phyloP scores from a whole-genome alignment of 164 flowering plant genomes.

The Tetracentron sinense region DNA sequence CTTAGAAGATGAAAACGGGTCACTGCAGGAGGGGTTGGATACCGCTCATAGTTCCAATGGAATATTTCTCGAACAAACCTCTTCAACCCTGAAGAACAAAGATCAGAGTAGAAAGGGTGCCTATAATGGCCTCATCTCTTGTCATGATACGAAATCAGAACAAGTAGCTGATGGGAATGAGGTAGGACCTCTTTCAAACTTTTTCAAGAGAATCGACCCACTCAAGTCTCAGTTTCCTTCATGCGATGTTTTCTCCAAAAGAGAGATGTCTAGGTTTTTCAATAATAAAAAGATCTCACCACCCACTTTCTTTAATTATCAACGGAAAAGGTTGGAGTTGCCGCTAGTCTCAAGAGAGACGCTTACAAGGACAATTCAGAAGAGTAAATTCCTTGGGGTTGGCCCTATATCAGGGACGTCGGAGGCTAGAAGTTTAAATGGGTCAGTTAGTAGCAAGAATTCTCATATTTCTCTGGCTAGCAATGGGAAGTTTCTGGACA shows the following conservation, averaged over 20 bases:
- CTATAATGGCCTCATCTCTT: constrained; percentile 16
- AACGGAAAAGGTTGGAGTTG: constrained; percentile 31
- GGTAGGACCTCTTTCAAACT: constrained; percentile 18
- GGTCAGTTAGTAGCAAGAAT: constrained; percentile 16
- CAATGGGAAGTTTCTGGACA: constrained; percentile 21
- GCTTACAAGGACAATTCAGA: constrained; percentile 15
- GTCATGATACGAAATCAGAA: constrained; percentile 12
- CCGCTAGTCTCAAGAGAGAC: constrained; percentile 29
- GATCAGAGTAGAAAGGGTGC: constrained; percentile 21
- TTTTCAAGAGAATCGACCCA: constrained; percentile 43
- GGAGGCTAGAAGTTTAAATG: constrained; percentile 34
- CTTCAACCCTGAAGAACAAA: constrained; percentile 14
- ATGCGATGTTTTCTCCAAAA: constrained; percentile 63
- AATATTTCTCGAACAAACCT: constrained; percentile 8
- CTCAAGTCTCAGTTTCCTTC: constrained; percentile 76
- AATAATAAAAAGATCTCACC: constrained; percentile 52
- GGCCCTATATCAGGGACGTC: constrained; percentile 14
- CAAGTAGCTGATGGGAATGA: constrained; percentile 16
- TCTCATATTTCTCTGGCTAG: constrained; percentile 14
- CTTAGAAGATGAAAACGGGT: constrained; percentile 24
- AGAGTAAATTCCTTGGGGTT: constrained; percentile 10
- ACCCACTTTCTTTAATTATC: constrained; percentile 32
- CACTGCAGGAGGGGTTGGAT: constrained; percentile 18
- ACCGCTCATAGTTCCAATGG: constrained; percentile 15
- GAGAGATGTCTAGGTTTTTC: constrained; percentile 66